These are phyloP conservation scores for Dipodascus albidus DNA, from an alignment of 805 yeast species.

Conservation along the genomic window DNA sequence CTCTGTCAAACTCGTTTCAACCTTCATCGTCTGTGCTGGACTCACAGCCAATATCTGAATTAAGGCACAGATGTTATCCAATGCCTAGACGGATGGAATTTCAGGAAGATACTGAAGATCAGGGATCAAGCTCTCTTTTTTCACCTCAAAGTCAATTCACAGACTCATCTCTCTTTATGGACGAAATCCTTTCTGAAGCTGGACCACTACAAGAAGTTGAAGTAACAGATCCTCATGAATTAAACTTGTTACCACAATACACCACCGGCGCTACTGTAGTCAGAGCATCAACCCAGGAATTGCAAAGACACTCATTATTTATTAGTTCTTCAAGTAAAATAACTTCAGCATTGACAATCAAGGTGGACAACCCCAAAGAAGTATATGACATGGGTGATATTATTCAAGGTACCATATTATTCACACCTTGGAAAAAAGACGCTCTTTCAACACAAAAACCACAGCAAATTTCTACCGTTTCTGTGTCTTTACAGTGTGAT, in stretches of 20 bases:
- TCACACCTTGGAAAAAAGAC: slow-evolving; percentile 1
- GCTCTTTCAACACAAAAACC: background rate
- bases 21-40: background rate
- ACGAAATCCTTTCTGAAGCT: background rate
- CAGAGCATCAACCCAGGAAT: background rate
- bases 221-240: background rate
- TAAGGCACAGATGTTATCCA: background rate
- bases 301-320: background rate
- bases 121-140: background rate
- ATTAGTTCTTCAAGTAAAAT: background rate
- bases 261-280: background rate
- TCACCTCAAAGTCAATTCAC: background rate
- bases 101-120: background rate
- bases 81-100: background rate
- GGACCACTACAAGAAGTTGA: background rate
- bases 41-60: background rate
- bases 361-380: background rate
- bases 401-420: background rate
- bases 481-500: background rate
- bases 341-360: background rate
- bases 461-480: background rate
- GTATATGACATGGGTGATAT: background rate
- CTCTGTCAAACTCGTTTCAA: background rate
- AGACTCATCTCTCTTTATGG: background rate
- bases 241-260: background rate